Evolutionary conservation across 2,329 filamentous ascomycete genomes (phyloP), one percentile per base, ranked within the genome.

Genomic region (Penicillium sp.): DNA sequence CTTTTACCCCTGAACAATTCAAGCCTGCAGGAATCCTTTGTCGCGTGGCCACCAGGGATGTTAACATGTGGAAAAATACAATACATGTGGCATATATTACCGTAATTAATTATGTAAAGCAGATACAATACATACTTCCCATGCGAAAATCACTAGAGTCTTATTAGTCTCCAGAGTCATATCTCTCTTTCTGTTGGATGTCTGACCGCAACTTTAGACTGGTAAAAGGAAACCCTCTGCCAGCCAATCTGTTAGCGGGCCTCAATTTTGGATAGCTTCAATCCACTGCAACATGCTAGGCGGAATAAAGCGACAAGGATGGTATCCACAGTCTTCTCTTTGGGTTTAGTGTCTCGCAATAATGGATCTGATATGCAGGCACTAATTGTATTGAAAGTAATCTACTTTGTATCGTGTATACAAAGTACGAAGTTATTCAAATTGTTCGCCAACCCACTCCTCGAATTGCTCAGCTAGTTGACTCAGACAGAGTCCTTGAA

Each of bases 41-140:
- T 66, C 66, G 64, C 66, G 63, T 68, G 67, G 67, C 65, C 55
- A 58, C 61, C 66, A 69, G 64, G 66, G 66, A 68, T 69, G 53
- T 45, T 51, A 38, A 40, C 11, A 44, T n/a, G 11, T 44, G 33
- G 40, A 46, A 25, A 51, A 41, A 28, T 47, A 55, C 44, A 49
- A 44, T 53, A 58, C 49, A 42, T 19, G 49, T 35, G 48, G n/a
- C 31, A 30, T 33, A 41, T 36, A 31, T 43, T 50, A 57, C 48
- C 26, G 41, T 22, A 51, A n/a, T n/a, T n/a, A 47, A 28, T 3
- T 36, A 42, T 35, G 11, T 10, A 4, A 51, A 19, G 44, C 31
- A 11, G 5, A 35, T 35, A 22, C 6, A 22, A n/a, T 22, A 31
- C n/a, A 30, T 44, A 14, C 22, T 25, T 55, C 26, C 10, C 33